Evolutionary conservation across 1,284 basidiomycete genomes (phyloP), one percentile per base, ranked within the genome.

Genomic region (Ceratobasidium sp.): DNA sequence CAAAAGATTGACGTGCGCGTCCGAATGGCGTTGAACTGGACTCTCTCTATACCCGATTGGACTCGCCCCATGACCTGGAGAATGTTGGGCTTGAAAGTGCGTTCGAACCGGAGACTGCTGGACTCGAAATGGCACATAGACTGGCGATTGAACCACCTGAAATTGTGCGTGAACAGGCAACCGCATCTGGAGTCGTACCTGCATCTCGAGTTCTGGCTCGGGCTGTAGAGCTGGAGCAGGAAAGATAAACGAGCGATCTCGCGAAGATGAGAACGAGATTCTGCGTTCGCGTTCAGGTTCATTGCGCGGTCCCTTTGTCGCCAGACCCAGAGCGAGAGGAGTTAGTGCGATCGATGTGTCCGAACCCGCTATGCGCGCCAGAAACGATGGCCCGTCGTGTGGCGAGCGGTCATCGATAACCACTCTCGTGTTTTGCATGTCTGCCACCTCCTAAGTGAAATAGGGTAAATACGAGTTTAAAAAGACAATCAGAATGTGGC

Each of bases 341-440:
- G 9, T 34, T 34, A 17, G 29, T 32, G 56, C 34, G 17, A 25
- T 59, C 8, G 56, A 44, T 64, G 22, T n/a, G 8, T 11, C 25
- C 3, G 46, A 22, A 29, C 25, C 67, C 19, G 67, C 67, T 37
- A 22, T 25, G n/a, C 67, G 49, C 29, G 49, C 5, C 67, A 49
- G 56, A 43, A 52, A 13, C n/a, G 67, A 34, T 15, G 40, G 32
- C 1, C 67, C 67, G 1, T 69, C 67, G 25, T 69, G 67, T 1
- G 68, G 68, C n/a, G 68, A 71, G n/a, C 68, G 68, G 43, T 71
- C 68, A 29, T 71, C 68, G 32, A 71, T 37, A 57, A 69, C 40
- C 37, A 25, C 52, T 34, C 25, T 49, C 54, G 22, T 25, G 34
- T n/a, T 59, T 49, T 29, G 52, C 68, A 49, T 25, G 32, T 49